Base-by-base conservation (phyloP, 2,329 filamentous ascomycete species). In the Chrysoporthe puriensis region DNA sequence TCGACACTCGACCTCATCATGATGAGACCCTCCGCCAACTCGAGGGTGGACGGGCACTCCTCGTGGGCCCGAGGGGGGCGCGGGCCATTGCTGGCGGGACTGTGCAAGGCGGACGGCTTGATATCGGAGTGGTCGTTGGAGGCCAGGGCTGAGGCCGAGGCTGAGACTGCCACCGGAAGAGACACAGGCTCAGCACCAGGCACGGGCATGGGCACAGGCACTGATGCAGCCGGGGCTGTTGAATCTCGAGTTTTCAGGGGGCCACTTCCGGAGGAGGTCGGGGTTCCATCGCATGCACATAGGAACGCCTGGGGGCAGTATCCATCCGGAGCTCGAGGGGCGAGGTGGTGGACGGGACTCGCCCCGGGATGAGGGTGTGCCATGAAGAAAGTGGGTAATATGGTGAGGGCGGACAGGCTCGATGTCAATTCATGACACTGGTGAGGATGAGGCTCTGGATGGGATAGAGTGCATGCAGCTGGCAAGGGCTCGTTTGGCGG, bases 291-390 rank as follows among this genome's bases (percentile, higher is more conserved):
- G 54, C 56, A 65, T 21, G 67, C 50, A 16, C 48, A 62, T 32
- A 69, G 66, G 68, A 69, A 66, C 50, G 68, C 65, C 52, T 68
- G 58, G 36, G 57, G 59, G 65, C 63, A 69, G 50, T 59, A 52
- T 11, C 42, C 32, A 13, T 62, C 62, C 34, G 58, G 21, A 36
- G 63, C 59, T 56, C 58, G 50, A 48, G 61, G 59, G 50, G 57
- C 58, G 60, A 61, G 59, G 34, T 52, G 66, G 26, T 60, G 43
- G 52, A 63, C 43, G 21, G 65, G 44, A 44, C 62, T 62, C 58
- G 66, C 57, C 65, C 52, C 68, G 11, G 59, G 59, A 61, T 61
- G 59, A 61, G 11, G 54, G n/a, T 64, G 61, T 62, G 68, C 68
- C 65, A 67, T 67, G 62, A 44, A 62, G 65, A 64, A 48, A 62